Conservation (phyloP, 306 rosid genomes). For the Dicorynia guianensis region DNA sequence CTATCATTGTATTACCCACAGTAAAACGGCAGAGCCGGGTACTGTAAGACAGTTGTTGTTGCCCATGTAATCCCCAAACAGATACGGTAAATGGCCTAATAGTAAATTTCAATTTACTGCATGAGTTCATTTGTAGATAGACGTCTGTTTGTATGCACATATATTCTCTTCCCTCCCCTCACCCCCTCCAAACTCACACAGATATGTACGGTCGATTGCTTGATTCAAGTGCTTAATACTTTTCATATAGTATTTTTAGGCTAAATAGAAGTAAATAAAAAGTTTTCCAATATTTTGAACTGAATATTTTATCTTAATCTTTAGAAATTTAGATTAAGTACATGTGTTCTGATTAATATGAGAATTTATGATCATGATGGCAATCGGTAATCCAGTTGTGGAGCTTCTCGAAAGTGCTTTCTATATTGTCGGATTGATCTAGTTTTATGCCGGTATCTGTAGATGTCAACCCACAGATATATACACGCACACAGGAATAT, state of each 20-base stretch:
- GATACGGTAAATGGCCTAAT: not conserved
- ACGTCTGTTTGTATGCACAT: not conserved
- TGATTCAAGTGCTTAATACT: too few species aligned
- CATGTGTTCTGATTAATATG: constrained; percentile 1
- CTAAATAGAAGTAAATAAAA: too few species aligned
- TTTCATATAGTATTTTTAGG: too few species aligned
- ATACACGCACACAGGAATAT: not conserved
- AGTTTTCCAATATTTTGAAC: not conserved
- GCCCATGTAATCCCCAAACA: constrained; percentile 7
- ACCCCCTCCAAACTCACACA: too few species aligned
- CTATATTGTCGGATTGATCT: not conserved
- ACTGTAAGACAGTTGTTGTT: not conserved
- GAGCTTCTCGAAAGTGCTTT: not conserved
- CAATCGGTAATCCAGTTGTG: constrained; percentile 15
- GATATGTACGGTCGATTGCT: too few species aligned
- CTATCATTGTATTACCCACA: not conserved
- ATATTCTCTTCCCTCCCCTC: not conserved
- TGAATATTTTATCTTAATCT: not conserved
- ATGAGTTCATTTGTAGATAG: not conserved
- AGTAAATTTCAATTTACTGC: not conserved
- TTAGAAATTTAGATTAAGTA: constrained; percentile 10
- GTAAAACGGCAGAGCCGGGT: constrained; percentile 16
- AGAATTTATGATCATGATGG: not conserved
- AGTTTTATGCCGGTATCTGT: not conserved
- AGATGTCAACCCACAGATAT: not conserved